Percentiles rank a stretch among this genome's conserved stretches.
Conservation (phyloP, 2,329 filamentous ascomycete species). For the Sporothrix schenckii region DNA sequence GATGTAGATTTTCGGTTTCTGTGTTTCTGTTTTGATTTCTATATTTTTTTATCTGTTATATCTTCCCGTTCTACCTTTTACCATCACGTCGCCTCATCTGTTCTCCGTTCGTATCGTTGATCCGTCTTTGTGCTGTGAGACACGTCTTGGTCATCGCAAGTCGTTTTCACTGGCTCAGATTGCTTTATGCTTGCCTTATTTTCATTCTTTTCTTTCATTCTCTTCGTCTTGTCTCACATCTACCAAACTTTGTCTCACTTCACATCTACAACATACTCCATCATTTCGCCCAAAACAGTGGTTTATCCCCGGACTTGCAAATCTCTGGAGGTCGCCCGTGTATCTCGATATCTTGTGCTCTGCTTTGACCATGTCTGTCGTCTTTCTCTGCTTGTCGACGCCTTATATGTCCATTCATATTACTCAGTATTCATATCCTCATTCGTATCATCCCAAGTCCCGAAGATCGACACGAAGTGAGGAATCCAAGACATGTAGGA, state of each 20-base stretch:
- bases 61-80: neutral
- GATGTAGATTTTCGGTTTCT: neutral
- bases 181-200: constrained; percentile 1
- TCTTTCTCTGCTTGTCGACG: neutral
- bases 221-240: neutral
- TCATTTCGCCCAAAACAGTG: constrained; percentile 6
- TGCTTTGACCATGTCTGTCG: neutral
- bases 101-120: constrained; percentile 2
- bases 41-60: neutral
- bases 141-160: constrained; percentile 21
- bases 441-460: neutral
- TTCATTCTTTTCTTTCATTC: neutral
- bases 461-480: constrained; percentile 5
- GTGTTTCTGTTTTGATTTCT: neutral
- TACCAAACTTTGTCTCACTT: constrained; percentile 6
- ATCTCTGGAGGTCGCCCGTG: neutral
- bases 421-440: neutral
- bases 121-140: constrained; percentile 21
- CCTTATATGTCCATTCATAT: neutral
- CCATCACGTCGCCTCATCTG: neutral
- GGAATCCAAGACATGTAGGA: constrained; percentile 1
- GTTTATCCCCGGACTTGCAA: constrained; percentile 18
- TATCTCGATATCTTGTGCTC: too few relatives aligned
- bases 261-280: constrained; percentile 1
- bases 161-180: neutral